Conservation (phyloP, 176 grass and related monocot species). For the Aegilops longissima region DNA sequence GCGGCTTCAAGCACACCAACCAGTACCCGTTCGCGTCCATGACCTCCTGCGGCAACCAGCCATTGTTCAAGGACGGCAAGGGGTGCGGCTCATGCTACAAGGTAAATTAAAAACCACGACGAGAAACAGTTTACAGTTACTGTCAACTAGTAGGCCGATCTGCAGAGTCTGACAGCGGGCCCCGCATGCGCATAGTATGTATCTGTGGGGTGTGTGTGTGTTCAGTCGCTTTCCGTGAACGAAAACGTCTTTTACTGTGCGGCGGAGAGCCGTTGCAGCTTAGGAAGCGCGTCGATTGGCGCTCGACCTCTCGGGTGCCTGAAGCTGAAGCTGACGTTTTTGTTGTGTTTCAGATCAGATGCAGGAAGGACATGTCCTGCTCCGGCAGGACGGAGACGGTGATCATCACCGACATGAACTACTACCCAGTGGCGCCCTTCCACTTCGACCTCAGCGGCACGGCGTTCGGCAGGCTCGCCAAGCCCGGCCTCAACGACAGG, state of each 20-base stretch:
- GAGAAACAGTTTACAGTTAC: not conserved
- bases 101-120: slow-evolving; percentile 19
- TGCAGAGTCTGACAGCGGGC: not conserved
- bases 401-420: slow-evolving; percentile 81
- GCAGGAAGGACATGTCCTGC: slow-evolving; percentile 44
- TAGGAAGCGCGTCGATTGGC: not conserved
- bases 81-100: slow-evolving; percentile 87
- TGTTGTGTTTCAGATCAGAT: slow-evolving; percentile 43
- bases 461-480: slow-evolving; percentile 70
- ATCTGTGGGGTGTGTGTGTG: not conserved
- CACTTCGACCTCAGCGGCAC: slow-evolving; percentile 93
- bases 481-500: slow-evolving; percentile 60
- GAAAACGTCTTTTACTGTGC: not conserved
- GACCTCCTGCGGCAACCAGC: slow-evolving; percentile 84
- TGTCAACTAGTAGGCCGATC: slow-evolving; percentile 16
- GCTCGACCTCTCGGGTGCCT: not conserved
- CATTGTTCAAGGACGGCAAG: slow-evolving; percentile 79
- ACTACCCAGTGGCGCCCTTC: slow-evolving; percentile 54
- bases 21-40: slow-evolving; percentile 70
- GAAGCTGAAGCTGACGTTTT: not conserved
- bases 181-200: not conserved
- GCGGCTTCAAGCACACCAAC: slow-evolving; percentile 80
- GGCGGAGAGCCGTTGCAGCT: slow-evolving; percentile 20
- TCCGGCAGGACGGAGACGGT: slow-evolving; percentile 59
- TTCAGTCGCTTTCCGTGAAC: slow-evolving; percentile 13